These are phyloP conservation scores for Dactylella cylindrospora DNA, from an alignment of 2,329 filamentous ascomycete genomes.

Conservation along the genomic window DNA sequence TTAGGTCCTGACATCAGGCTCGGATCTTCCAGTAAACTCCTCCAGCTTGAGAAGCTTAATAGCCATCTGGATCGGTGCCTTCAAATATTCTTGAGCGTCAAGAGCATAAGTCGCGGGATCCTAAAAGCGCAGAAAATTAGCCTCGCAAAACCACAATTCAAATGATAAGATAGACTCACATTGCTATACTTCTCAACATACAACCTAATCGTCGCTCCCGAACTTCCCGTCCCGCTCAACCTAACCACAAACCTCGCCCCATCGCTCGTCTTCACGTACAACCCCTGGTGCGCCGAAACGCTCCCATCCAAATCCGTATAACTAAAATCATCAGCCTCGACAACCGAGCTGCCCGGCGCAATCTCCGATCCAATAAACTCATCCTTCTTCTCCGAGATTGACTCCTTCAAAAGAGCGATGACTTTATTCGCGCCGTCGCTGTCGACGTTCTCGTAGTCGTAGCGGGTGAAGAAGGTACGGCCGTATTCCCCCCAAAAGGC, in stretches of 20 bases:
- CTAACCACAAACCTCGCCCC: constrained; percentile 94
- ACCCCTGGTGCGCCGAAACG: constrained; percentile 90
- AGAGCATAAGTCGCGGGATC: constrained; percentile 75
- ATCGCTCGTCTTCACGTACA: constrained; percentile 91
- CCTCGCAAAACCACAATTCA: not conserved
- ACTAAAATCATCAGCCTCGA: constrained; percentile 92
- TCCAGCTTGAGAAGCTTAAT: constrained; percentile 86
- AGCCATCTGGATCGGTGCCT: constrained; percentile 83
- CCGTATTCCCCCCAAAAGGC: constrained; percentile 97
- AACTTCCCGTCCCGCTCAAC: constrained; percentile 90
- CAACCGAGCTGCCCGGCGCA: constrained; percentile 62
- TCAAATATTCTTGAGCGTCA: constrained; percentile 91
- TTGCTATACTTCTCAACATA: constrained; percentile 95
- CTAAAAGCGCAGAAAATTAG: constrained; percentile 43
- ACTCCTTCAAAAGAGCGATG: constrained; percentile 72
- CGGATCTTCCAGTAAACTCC: constrained; percentile 85
- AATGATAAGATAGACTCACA: constrained; percentile 40
- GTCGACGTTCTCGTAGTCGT: constrained; percentile 96
- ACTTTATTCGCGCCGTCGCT: constrained; percentile 88
- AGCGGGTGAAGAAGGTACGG: constrained; percentile 97
- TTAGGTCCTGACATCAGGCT: constrained; percentile 96
- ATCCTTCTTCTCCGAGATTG: constrained; percentile 65
- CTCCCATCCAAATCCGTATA: constrained; percentile 99
- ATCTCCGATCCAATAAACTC: constrained; percentile 84
- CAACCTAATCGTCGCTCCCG: constrained; percentile 90